These are phyloP conservation scores for Ophiostoma tasmaniense DNA, from an alignment of 2,329 filamentous ascomycete species.

Conservation along the genomic window DNA sequence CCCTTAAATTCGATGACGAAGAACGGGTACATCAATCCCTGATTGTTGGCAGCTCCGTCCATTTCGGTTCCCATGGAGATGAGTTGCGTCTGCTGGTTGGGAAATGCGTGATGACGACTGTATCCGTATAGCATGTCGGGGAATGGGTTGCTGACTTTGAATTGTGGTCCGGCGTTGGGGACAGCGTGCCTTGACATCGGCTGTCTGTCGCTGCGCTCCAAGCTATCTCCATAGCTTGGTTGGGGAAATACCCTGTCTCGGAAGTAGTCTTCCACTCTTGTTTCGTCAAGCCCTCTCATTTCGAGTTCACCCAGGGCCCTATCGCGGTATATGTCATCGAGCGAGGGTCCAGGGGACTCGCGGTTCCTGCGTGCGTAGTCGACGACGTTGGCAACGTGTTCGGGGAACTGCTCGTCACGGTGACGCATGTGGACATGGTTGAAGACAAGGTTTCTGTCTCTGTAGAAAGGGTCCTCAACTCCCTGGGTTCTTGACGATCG, in stretches of 20 bases:
- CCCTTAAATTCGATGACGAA: conserved; percentile 22
- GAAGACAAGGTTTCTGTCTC: no score
- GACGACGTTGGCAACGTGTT: no score
- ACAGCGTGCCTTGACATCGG: not conserved
- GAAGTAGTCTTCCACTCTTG: not conserved
- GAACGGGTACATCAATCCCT: not conserved
- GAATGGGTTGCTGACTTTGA: not conserved
- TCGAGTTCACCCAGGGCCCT: not conserved
- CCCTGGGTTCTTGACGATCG: no score
- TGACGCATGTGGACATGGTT: no score
- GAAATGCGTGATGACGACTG: not conserved
- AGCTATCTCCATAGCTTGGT: not conserved
- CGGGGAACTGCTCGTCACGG: no score
- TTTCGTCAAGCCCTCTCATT: not conserved
- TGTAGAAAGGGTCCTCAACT: no score
- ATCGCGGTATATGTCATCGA: not conserved
- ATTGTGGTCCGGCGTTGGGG: not conserved
- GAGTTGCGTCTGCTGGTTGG: not conserved
- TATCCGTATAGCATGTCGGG: not conserved
- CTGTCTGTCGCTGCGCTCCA: no score
- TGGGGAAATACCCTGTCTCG: not conserved
- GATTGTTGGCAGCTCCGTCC: no score
- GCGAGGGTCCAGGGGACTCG: not conserved
- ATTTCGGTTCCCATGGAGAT: not conserved
- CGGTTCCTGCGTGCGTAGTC: not conserved